Evolutionary conservation across 352 stramenopile genomes (phyloP).

Genomic region (Phytophthora sp.): DNA sequence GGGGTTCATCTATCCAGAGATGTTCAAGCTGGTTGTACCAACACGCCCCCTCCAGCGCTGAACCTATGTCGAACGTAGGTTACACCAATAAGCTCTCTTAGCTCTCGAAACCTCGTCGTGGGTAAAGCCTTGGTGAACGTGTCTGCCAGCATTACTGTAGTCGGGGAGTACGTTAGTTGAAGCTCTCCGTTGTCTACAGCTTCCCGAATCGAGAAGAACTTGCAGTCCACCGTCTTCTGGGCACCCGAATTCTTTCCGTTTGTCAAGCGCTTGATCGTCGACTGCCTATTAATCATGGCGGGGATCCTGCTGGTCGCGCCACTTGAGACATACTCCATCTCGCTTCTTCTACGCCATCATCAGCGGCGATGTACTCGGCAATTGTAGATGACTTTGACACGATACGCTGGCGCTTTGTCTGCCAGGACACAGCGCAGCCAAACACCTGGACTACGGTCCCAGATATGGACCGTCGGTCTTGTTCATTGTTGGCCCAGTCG

Average conservation of each 20-base stretch:
- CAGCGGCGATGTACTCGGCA: conserved; percentile 7
- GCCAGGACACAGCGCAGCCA: background rate
- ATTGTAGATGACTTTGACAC: conserved; percentile 15
- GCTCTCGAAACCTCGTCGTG: conserved; percentile 1
- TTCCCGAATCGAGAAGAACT: conserved; percentile 11
- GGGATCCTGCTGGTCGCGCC: background rate
- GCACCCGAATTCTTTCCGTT: conserved; percentile 15
- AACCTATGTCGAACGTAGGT: background rate
- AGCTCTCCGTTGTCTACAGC: background rate
- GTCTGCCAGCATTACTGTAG: conserved; percentile 9
- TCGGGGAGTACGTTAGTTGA: conserved; percentile 3
- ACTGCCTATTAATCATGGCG: conserved; percentile 17
- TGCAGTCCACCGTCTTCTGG: conserved; percentile 12
- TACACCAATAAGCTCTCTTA: background rate
- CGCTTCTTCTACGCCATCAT: conserved; percentile 12
- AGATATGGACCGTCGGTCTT: background rate
- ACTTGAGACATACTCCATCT: background rate
- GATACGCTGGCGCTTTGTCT: conserved; percentile 4
- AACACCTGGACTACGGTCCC: background rate
- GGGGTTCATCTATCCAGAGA: too few relatives aligned
- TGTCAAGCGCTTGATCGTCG: background rate
- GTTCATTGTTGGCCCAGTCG: conserved; percentile 9
- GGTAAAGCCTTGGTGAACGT: background rate
- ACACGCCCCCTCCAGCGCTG: conserved; percentile 10
- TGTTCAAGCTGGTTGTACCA: background rate